Evolutionary conservation across 495 filamentous ascomycete species (phyloP), one percentile per base, ranked within the genome.

Genomic region (Neurospora sp.): DNA sequence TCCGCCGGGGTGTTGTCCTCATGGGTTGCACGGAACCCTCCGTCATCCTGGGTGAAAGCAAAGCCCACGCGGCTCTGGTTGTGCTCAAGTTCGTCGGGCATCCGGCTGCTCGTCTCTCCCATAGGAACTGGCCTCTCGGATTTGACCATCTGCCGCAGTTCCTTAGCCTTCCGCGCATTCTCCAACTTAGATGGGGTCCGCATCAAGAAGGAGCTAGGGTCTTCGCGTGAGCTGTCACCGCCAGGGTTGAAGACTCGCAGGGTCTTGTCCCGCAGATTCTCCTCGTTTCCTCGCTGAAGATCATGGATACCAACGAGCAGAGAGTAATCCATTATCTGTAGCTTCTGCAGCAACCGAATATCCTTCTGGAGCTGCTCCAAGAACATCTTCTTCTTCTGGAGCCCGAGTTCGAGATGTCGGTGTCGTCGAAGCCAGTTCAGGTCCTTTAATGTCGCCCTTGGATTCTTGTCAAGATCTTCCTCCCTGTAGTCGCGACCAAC

Each of bases 271-370:
- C 96, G 92, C 23, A 99, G 86, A 40, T 97, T 96, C 77, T 98
- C 96, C 78, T 97, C 93, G 77, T 99, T 99, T 38, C 96, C 96
- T 73, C 90, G 89, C 40, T 88, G 88, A 11, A 94, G 79, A 81
- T 98, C 96, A 78, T 99, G 96, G 42, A 98, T 96, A 41, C 96
- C 96, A 20, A 99, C 89, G 48, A 99, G 83, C 71, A 99, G 89
- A 18, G 94, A 98, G 82, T 99, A 99, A 79, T 99, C 96, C 96
- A 99, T 99, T 76, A 99, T 97, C 77, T 96, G 92, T 41, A 98
- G 84, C 76, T 85, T 88, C 82, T 98, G 92, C 42, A 99, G 81
- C 16, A 98, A 83, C 69, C 89, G 88, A 39, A 98, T 94, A 81
- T 99, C 96, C 72, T 88, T 87, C 74, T 94, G 87, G 75, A 98